Base-by-base conservation (phyloP, 805 yeast species). In the Nakazawaea wickerhamii region DNA sequence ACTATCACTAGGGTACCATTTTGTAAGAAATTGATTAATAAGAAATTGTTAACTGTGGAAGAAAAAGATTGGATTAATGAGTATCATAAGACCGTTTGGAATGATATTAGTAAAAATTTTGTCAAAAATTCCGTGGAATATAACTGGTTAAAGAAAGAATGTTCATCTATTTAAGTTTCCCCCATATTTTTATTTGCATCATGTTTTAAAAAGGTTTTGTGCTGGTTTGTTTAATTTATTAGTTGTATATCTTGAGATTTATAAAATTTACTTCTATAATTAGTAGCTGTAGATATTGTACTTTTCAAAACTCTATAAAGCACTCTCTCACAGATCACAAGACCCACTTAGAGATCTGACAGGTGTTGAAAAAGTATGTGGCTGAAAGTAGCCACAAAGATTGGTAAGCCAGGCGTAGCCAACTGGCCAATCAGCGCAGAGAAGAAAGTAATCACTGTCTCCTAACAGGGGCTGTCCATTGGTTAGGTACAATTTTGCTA, bases 1-100 rank as follows among this genome's bases (percentile, higher is more conserved):
- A 75, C 81, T 9, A 65, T 78, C 30, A 78, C 84, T 1, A 61
- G 67, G 39, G 81, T 75, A 38, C 84, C 84, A 25, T 76, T 68
- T 54, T 73, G 81, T 59, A 61, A 62, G 36, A 71, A 69, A 41
- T 66, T 78, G 54, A 77, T 78, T 47, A 68, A 75, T 50, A 58
- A 50, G 20, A 48, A 57, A 9, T 46, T 73, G 58, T 67, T 78
- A 49, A 64, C 61, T 21, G 46, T 52, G 1, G 71, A 66, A n/a
- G 83, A 78, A 51, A 65, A 59, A 46, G 45, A 53, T 6, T 76
- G 77, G 77, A 57, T 78, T 38, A 70, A 78, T 53, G 50, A 58
- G 1, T 77, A 75, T 50, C 81, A 78, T 53, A 43, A 51, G 14
- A 55, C 59, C 10, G 59, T 76, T 18, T 73, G 79, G 78, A 54